Percentiles rank a stretch among this genome's conserved stretches.
Conservation (phyloP, 768 basidiomycete species). For the Hydnomerulius pinastri region DNA sequence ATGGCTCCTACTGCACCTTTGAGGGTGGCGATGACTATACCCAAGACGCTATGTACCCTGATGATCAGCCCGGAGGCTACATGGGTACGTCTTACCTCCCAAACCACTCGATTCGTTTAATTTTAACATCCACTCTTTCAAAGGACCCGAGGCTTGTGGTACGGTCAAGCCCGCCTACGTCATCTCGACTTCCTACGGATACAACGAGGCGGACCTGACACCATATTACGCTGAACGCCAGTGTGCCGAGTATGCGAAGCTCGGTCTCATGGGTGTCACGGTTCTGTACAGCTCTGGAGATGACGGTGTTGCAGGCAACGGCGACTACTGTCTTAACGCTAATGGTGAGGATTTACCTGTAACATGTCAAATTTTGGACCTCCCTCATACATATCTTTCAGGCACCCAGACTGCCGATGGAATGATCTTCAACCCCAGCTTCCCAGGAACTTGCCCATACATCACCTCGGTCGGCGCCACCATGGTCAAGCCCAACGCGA, state of each 20-base stretch:
- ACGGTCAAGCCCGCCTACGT: conserved; percentile 40
- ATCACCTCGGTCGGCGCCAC: conserved; percentile 49
- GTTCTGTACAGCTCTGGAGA: conserved; percentile 37
- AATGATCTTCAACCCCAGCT: conserved; percentile 54
- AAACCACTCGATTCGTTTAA: not conserved
- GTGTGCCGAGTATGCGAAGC: conserved; percentile 49
- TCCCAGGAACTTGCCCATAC: conserved; percentile 47
- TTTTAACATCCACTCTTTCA: not conserved
- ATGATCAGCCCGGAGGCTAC: conserved; percentile 17
- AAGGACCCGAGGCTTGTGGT: conserved; percentile 37
- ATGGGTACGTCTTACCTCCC: conserved; percentile 18
- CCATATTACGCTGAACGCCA: conserved; percentile 42
- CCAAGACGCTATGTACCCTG: conserved; percentile 30
- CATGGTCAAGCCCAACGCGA: conserved; percentile 37
- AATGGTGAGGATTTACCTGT: conserved; percentile 13
- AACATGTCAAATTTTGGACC: not conserved
- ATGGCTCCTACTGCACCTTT: conserved; percentile 39
- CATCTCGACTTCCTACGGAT: conserved; percentile 45
- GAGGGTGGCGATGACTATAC: conserved; percentile 36
- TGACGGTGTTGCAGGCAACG: conserved; percentile 32
- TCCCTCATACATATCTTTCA: not conserved
- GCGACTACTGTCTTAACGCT: conserved; percentile 32
- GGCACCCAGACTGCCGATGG: conserved; percentile 45
- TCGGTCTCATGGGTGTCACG: conserved; percentile 39
- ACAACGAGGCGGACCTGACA: conserved; percentile 38